These are phyloP conservation scores for Cystofilobasidium capitatum DNA, from an alignment of 768 basidiomycete genomes.

Conservation along the genomic window DNA sequence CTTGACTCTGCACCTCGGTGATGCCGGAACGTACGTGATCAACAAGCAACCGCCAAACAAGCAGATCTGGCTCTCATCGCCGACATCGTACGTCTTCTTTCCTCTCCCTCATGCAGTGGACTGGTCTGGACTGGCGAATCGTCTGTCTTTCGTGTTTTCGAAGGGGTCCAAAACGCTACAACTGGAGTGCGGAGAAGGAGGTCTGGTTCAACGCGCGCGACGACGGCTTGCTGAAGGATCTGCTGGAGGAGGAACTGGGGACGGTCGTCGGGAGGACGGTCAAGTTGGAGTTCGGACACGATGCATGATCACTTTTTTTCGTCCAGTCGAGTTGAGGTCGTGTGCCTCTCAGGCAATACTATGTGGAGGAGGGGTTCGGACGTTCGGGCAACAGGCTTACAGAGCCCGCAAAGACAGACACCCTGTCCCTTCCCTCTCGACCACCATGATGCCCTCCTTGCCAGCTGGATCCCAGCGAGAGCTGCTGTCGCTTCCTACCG, in stretches of 20 bases:
- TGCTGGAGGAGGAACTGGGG: constrained; percentile 49
- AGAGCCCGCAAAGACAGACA: no score
- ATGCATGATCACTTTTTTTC: background rate
- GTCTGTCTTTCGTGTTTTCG: background rate
- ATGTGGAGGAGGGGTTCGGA: no score
- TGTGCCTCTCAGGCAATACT: no score
- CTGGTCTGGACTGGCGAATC: constrained; percentile 1
- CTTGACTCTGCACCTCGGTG: constrained; percentile 64
- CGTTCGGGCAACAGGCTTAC: no score
- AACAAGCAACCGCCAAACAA: constrained; percentile 97
- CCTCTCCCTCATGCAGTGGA: background rate
- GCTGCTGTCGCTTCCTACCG: background rate
- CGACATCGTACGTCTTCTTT: constrained; percentile 52
- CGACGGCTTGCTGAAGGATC: constrained; percentile 23
- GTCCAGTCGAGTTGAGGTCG: no score
- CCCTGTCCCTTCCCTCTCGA: no score
- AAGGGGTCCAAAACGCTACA: constrained; percentile 88
- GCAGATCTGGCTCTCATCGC: constrained; percentile 92
- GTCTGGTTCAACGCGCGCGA: constrained; percentile 74
- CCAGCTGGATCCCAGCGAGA: no score
- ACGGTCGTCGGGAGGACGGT: constrained; percentile 38
- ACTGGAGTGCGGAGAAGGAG: constrained; percentile 51
- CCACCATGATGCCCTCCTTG: no score
- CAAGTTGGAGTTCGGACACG: constrained; percentile 9
- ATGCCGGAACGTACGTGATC: constrained; percentile 78